Conservation (phyloP, 768 basidiomycete species). For the Tylopilus balloui region DNA sequence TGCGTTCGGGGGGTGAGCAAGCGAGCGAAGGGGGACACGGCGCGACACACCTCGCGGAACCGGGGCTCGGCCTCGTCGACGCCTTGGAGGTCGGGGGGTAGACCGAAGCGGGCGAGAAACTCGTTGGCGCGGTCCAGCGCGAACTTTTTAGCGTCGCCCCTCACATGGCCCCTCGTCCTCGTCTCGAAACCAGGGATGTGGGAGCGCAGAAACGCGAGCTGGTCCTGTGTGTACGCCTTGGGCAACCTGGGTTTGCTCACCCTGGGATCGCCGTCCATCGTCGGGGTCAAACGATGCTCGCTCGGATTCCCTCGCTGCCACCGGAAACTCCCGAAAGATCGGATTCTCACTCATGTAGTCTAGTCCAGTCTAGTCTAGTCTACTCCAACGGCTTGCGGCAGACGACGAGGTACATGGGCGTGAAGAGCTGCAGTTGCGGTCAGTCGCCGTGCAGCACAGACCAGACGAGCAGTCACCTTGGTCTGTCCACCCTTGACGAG, state of each 20-base stretch:
- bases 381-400: slow-evolving; percentile 45
- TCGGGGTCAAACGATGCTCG: slow-evolving; percentile 13
- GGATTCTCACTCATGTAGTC: slow-evolving; percentile 17
- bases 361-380: too few relatives aligned
- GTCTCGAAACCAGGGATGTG: slow-evolving; percentile 54
- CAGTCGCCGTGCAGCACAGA: neutral
- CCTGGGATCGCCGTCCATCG: slow-evolving; percentile 54
- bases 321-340: slow-evolving; percentile 27
- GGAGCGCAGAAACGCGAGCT: slow-evolving; percentile 53
- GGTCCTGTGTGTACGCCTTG: slow-evolving; percentile 61
- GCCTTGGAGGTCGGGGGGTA: slow-evolving; percentile 50
- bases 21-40: neutral
- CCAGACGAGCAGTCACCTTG: slow-evolving; percentile 50
- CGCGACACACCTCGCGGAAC: slow-evolving; percentile 51
- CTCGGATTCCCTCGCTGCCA: too few relatives aligned
- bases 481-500: slow-evolving; percentile 81
- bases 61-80: slow-evolving; percentile 55
- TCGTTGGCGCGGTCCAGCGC: slow-evolving; percentile 59
- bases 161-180: slow-evolving; percentile 51
- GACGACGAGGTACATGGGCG: slow-evolving; percentile 79
- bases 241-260: slow-evolving; percentile 61
- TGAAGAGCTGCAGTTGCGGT: slow-evolving; percentile 59
- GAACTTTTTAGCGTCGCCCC: slow-evolving; percentile 69
- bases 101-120: slow-evolving; percentile 55
- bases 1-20: slow-evolving; percentile 14